Evolutionary conservation across 257 asterid species (phyloP).

Genomic region (Primulina tabacum): DNA sequence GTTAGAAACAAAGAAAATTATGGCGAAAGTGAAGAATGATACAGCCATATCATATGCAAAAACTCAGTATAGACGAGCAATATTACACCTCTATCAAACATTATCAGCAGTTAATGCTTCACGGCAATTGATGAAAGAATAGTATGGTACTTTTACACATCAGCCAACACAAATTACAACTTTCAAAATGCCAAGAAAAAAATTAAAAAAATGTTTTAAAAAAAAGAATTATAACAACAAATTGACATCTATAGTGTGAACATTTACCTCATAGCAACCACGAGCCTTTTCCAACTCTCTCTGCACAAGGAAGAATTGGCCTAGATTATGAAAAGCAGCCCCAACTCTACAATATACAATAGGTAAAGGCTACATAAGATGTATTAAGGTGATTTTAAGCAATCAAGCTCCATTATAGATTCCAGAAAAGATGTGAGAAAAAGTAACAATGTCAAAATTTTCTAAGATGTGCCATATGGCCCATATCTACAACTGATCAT

Average conservation of each 20-base stretch:
- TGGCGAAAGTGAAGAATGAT: slow-evolving; percentile 13
- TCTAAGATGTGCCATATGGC: background rate
- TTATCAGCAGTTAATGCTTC: slow-evolving; percentile 15
- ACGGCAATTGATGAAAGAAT: background rate
- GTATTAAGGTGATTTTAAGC: slow-evolving; percentile 1
- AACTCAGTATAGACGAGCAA: background rate
- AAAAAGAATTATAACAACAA: background rate
- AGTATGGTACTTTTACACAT: background rate
- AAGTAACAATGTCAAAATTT: background rate
- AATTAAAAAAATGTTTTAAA: background rate
- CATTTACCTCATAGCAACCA: slow-evolving; percentile 73
- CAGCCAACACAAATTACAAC: background rate
- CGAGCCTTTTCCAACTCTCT: slow-evolving; percentile 68
- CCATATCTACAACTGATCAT: background rate
- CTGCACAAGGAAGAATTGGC: slow-evolving; percentile 72
- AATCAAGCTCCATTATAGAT: slow-evolving; percentile 21
- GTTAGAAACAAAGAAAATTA: slow-evolving; percentile 29
- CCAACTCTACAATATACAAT: slow-evolving; percentile 62
- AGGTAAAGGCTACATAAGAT: slow-evolving; percentile 6
- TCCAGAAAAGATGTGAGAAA: slow-evolving; percentile 13
- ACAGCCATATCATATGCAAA: slow-evolving; percentile 1
- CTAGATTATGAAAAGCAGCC: slow-evolving; percentile 94
- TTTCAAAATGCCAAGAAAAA: background rate
- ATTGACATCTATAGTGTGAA: slow-evolving; percentile 3
- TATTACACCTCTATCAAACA: background rate